Evolutionary conservation across 1,284 basidiomycete species (phyloP).

Genomic region (Fomitopsis betulina): DNA sequence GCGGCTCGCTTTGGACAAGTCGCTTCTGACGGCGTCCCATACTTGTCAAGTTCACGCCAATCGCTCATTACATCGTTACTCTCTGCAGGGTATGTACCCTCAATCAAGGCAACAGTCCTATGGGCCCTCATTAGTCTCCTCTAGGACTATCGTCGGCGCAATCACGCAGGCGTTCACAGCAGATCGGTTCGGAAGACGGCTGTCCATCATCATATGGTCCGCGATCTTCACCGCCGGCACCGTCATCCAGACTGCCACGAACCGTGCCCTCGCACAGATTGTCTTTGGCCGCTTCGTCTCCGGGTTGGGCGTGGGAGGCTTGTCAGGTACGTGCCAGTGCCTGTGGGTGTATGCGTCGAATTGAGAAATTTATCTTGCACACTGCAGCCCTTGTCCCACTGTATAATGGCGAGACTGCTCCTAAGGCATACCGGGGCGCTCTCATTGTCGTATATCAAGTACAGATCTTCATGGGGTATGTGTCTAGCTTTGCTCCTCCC

Average conservation of each 20-base stretch:
- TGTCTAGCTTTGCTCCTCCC: background rate
- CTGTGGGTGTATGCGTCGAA: too few relatives aligned
- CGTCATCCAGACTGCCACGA: conserved; percentile 66
- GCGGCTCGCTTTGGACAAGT: conserved; percentile 60
- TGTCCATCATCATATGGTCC: conserved; percentile 77
- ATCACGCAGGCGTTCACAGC: conserved; percentile 73
- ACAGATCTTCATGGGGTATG: conserved; percentile 67
- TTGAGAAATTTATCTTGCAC: background rate
- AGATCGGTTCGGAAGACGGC: conserved; percentile 66
- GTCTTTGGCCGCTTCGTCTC: conserved; percentile 68
- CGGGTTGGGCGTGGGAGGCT: conserved; percentile 73
- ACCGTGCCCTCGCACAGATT: conserved; percentile 57
- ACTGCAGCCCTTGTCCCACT: conserved; percentile 68
- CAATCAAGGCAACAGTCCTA: background rate
- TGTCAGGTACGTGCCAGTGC: conserved; percentile 45
- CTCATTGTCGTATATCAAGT: conserved; percentile 74
- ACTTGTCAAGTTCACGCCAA: conserved; percentile 59
- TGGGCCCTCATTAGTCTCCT: background rate
- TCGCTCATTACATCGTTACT: conserved; percentile 77
- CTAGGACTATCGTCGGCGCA: conserved; percentile 66
- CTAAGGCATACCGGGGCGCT: conserved; percentile 70
- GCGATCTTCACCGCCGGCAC: conserved; percentile 69
- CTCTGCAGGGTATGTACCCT: conserved; percentile 55
- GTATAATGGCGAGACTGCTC: conserved; percentile 78
- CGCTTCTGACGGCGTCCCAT: conserved; percentile 42